Conservation (phyloP, 257 asterid genomes). For the Nicotiana noctiflora region DNA sequence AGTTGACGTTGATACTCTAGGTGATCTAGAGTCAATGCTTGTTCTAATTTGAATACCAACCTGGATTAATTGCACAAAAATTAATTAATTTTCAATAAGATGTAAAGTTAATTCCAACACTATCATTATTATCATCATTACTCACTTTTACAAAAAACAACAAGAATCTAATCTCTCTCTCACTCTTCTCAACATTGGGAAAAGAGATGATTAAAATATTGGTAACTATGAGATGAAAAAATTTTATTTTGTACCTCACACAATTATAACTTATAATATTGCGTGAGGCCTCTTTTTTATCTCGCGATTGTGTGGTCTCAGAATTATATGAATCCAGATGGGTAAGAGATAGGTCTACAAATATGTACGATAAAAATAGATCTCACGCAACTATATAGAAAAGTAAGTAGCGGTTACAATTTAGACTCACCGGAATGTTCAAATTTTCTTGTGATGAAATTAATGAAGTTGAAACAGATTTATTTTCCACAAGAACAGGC, state of each 20-base stretch:
- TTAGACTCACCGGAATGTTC: slow-evolving; percentile 35
- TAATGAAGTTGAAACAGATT: slow-evolving; percentile 14
- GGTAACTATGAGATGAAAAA: too few species aligned
- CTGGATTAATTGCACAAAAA: too few species aligned
- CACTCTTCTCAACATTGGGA: slow-evolving; percentile 22
- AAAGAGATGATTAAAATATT: slow-evolving; percentile 11
- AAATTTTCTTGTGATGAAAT: slow-evolving; percentile 9
- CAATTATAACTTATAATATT: too few species aligned
- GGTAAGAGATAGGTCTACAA: too few species aligned
- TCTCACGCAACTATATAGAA: too few species aligned
- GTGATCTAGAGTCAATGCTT: slow-evolving; percentile 24
- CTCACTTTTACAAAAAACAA: background rate
- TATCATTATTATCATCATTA: slow-evolving; percentile 16
- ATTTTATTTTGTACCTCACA: too few species aligned
- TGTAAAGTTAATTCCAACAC: background rate
- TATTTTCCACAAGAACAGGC: slow-evolving; percentile 9
- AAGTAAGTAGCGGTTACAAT: slow-evolving; percentile 30
- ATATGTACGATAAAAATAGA: too few species aligned
- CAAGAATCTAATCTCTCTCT: background rate
- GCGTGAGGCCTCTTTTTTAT: too few species aligned
- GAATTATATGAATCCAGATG: too few species aligned
- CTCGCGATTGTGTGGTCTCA: too few species aligned
- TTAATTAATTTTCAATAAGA: too few species aligned
- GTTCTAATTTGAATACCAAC: slow-evolving; percentile 64
- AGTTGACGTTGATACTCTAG: slow-evolving; percentile 31